Conservation (phyloP, 75 land plant species). For the Sequoiadendron giganteum region DNA sequence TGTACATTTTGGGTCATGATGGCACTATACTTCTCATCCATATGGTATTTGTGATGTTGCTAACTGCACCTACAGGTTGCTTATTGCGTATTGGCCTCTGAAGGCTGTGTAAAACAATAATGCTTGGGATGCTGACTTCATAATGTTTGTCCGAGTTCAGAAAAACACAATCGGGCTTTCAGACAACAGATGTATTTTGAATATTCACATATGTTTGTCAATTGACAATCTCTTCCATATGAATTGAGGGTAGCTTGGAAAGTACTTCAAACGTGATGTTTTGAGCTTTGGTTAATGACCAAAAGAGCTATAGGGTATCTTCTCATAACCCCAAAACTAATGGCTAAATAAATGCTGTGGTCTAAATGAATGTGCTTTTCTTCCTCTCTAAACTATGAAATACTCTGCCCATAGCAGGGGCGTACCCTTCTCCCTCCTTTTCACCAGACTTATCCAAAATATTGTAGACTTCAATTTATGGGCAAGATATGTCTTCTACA, state of each 20-base stretch:
- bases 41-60: no score
- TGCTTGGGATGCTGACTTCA: no score
- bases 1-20: no score
- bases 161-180: background rate
- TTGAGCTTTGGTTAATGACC: background rate
- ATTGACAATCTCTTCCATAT: background rate
- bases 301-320: constrained; percentile 16
- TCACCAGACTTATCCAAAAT: constrained; percentile 1
- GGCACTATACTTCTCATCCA: no score
- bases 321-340: background rate
- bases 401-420: constrained; percentile 3
- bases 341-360: constrained; percentile 18
- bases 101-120: no score
- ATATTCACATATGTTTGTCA: background rate
- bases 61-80: no score
- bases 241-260: background rate
- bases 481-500: background rate
- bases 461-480: background rate
- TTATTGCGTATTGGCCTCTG: no score
- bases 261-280: constrained; percentile 10
- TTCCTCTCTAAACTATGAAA: background rate
- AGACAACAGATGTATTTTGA: background rate
- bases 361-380: background rate
- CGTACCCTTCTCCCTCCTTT: constrained; percentile 2
- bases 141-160: no score